Conservation (phyloP, 2,329 filamentous ascomycete species). For the Ceratocystiopsis minuta region DNA sequence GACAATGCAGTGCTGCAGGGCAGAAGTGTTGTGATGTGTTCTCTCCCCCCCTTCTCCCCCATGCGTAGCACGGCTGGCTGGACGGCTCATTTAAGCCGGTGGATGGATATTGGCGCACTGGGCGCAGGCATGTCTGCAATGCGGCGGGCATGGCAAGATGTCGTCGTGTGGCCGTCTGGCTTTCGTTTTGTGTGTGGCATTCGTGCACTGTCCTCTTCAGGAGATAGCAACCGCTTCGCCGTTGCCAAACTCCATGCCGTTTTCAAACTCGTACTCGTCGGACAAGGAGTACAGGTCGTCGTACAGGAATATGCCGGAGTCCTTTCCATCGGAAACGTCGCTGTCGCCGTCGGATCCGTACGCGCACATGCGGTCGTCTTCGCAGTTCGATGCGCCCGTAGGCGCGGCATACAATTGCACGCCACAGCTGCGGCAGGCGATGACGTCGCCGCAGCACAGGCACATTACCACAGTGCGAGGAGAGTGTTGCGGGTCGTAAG, state of each 20-base stretch:
- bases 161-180: too few relatives aligned
- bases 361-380: background rate
- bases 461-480: conserved; percentile 20
- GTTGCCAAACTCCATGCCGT: conserved; percentile 1
- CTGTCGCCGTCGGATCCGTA: background rate
- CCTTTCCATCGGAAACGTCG: background rate
- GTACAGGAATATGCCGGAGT: conserved; percentile 8
- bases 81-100: too few relatives aligned
- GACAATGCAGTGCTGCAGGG: background rate
- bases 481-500: conserved; percentile 3
- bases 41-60: too few relatives aligned
- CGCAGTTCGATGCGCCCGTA: background rate
- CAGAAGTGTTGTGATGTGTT: background rate
- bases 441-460: conserved; percentile 26
- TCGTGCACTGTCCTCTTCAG: background rate
- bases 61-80: too few relatives aligned
- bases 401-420: background rate
- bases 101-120: too few relatives aligned
- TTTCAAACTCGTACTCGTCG: conserved; percentile 7
- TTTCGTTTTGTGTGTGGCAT: background rate
- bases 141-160: too few relatives aligned
- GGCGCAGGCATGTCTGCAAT: too few relatives aligned
- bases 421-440: conserved; percentile 25
- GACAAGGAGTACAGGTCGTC: background rate
- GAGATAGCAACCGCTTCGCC: too few relatives aligned